These are phyloP conservation scores for Pseudozyma thailandica DNA, from an alignment of 1,284 basidiomycete species.

Conservation along the genomic window DNA sequence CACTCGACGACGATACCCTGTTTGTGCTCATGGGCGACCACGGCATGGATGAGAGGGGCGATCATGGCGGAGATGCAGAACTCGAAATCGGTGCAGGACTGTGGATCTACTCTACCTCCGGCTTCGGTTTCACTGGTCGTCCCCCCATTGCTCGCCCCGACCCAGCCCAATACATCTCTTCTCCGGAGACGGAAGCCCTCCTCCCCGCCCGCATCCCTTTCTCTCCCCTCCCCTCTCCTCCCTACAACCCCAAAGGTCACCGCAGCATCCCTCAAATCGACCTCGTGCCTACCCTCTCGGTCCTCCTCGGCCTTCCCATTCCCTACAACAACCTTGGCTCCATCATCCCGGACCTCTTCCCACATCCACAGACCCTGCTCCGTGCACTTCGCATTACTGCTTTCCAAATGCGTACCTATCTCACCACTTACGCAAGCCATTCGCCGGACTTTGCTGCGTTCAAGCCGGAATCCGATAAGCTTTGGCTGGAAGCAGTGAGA, in stretches of 20 bases:
- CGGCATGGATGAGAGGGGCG: slow-evolving; percentile 94
- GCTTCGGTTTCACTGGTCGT: slow-evolving; percentile 17
- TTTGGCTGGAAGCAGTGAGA: slow-evolving; percentile 46
- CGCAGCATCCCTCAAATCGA: slow-evolving; percentile 92
- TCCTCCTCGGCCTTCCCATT: slow-evolving; percentile 91
- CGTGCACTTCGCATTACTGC: slow-evolving; percentile 80
- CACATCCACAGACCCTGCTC: slow-evolving; percentile 69
- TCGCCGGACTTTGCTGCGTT: slow-evolving; percentile 75
- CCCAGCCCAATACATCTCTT: slow-evolving; percentile 25
- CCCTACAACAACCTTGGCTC: slow-evolving; percentile 95
- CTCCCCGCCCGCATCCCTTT: slow-evolving; percentile 42
- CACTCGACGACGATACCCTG: slow-evolving; percentile 70
- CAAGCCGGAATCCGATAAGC: slow-evolving; percentile 57
- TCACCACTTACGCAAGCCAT: slow-evolving; percentile 77
- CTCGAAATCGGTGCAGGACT: slow-evolving; percentile 86
- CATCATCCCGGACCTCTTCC: slow-evolving; percentile 89
- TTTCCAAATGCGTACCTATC: slow-evolving; percentile 80
- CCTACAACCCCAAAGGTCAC: slow-evolving; percentile 67
- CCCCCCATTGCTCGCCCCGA: neutral
- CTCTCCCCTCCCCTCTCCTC: slow-evolving; percentile 55
- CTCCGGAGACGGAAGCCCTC: slow-evolving; percentile 5
- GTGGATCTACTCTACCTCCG: slow-evolving; percentile 79
- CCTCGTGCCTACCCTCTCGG: slow-evolving; percentile 85
- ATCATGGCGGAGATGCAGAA: slow-evolving; percentile 91
- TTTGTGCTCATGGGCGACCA: slow-evolving; percentile 94